These are phyloP conservation scores for Nigrograna mackinnonii DNA, from an alignment of 2,329 filamentous ascomycete species.

Conservation along the genomic window DNA sequence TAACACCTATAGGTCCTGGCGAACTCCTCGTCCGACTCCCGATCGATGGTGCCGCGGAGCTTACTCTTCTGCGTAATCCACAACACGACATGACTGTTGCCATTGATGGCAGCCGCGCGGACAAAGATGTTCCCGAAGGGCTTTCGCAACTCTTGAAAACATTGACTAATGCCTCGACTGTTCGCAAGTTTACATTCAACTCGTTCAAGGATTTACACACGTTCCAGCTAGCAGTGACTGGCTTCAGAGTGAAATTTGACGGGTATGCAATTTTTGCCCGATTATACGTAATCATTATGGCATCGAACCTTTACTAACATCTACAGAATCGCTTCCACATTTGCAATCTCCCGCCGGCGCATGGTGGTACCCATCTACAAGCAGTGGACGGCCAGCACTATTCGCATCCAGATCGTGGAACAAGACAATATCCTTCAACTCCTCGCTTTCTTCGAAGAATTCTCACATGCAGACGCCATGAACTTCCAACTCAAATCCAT, in stretches of 20 bases:
- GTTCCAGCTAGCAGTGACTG: slow-evolving; percentile 80
- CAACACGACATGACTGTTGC: slow-evolving; percentile 80
- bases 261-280: slow-evolving; percentile 20
- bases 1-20: slow-evolving; percentile 39
- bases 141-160: slow-evolving; percentile 66
- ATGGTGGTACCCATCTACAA: slow-evolving; percentile 95
- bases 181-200: slow-evolving; percentile 65
- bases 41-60: slow-evolving; percentile 37
- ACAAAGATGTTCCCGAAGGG: slow-evolving; percentile 56
- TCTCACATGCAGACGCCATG: slow-evolving; percentile 85
- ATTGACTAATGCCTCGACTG: slow-evolving; percentile 62
- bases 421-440: slow-evolving; percentile 77
- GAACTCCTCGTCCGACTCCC: slow-evolving; percentile 52
- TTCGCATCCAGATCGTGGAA: slow-evolving; percentile 78
- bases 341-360: slow-evolving; percentile 80
- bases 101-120: slow-evolving; percentile 53
- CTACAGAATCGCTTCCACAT: slow-evolving; percentile 63
- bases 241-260: slow-evolving; percentile 66
- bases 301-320: slow-evolving; percentile 26
- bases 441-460: slow-evolving; percentile 85
- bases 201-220: slow-evolving; percentile 65
- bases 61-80: slow-evolving; percentile 60
- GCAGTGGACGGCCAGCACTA: slow-evolving; percentile 84
- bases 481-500: slow-evolving; percentile 84
- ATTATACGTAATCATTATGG: not conserved